A percentile compares a stretch with the other conserved stretches of the same genome.
Conservation (phyloP, 2,329 filamentous ascomycete genomes). For the Colletotrichum acutatum region DNA sequence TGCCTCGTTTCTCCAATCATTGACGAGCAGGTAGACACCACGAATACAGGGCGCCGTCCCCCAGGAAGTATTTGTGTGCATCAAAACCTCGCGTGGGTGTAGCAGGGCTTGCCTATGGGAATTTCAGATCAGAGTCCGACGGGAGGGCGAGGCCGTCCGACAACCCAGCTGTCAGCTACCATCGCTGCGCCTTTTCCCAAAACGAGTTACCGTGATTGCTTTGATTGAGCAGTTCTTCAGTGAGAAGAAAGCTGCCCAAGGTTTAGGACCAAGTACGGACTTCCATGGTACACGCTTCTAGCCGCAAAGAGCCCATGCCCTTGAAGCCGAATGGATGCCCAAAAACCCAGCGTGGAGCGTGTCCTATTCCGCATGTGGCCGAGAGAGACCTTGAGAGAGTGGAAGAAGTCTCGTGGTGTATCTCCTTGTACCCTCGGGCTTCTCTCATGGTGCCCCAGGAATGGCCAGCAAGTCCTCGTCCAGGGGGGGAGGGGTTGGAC, state of each 20-base stretch:
- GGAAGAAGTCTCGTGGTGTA: neutral
- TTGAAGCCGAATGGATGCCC: conserved; percentile 5
- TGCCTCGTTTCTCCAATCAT: conserved; percentile 17
- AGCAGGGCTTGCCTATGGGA: neutral
- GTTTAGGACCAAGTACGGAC: neutral
- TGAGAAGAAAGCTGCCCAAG: neutral
- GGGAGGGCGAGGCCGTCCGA: neutral
- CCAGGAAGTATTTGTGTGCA: conserved; percentile 16
- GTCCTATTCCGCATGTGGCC: neutral
- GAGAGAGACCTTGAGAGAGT: neutral
- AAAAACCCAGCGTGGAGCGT: neutral
- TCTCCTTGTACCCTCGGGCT: conserved; percentile 14
- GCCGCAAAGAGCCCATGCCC: neutral
- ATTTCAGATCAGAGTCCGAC: neutral
- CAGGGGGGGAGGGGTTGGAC: conserved; percentile 14
- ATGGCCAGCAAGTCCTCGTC: conserved; percentile 5
- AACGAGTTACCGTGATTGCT: conserved; percentile 4
- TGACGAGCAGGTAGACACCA: neutral
- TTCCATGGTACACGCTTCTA: neutral
- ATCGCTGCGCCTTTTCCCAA: conserved; percentile 2
- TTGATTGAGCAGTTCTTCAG: neutral
- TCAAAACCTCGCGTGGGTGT: conserved; percentile 1
- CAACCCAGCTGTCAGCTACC: conserved; percentile 3
- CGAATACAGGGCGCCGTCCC: conserved; percentile 1
- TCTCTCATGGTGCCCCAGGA: conserved; percentile 2